Conservation (phyloP, 345 rosid species). For the Excoecaria cochinchinensis region DNA sequence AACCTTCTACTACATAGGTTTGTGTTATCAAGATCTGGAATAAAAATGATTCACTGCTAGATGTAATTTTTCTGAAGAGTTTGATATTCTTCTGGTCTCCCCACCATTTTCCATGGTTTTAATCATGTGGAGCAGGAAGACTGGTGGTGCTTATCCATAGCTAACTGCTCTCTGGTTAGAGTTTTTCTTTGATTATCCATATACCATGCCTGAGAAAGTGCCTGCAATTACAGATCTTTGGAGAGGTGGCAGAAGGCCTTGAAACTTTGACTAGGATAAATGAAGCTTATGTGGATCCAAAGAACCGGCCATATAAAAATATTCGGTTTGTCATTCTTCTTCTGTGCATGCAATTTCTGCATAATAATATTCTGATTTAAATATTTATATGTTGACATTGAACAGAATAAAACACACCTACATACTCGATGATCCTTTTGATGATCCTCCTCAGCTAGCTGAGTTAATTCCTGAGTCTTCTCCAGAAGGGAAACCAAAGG, state of each 20-base stretch:
- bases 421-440: constrained; percentile 87
- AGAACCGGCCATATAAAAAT: constrained; percentile 74
- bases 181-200: neutral
- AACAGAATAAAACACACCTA: constrained; percentile 80
- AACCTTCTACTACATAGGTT: neutral
- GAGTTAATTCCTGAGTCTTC: constrained; percentile 84
- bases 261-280: constrained; percentile 82
- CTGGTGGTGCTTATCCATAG: neutral
- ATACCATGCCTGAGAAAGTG: neutral
- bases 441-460: constrained; percentile 72
- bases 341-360: neutral
- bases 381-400: neutral
- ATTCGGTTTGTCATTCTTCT: constrained; percentile 46
- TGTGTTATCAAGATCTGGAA: neutral
- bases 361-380: neutral
- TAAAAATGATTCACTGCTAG: neutral
- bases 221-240: constrained; percentile 63
- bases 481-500: constrained; percentile 90
- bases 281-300: constrained; percentile 86
- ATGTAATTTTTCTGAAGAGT: neutral
- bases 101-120: neutral
- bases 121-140: neutral
- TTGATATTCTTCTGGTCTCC: neutral
- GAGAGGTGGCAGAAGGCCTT: constrained; percentile 88
- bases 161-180: neutral